These are phyloP conservation scores for Achaetomiella virescens DNA, from an alignment of 495 filamentous ascomycete genomes.

Conservation along the genomic window DNA sequence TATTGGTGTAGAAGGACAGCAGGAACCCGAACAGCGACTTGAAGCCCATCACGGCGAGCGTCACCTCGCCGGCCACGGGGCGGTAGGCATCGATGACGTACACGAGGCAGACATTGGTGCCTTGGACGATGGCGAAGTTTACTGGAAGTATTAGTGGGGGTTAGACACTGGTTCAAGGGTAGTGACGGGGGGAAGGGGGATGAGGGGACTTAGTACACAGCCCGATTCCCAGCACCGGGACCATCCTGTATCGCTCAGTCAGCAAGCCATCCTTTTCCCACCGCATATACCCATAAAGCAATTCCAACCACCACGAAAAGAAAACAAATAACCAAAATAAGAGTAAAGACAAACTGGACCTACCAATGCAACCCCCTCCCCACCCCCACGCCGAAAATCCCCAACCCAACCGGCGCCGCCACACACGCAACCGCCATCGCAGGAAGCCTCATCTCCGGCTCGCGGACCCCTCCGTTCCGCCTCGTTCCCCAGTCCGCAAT, in stretches of 20 bases:
- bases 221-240: slow-evolving; percentile 46
- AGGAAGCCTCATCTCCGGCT: slow-evolving; percentile 52
- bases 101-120: slow-evolving; percentile 46
- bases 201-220: slow-evolving; percentile 32
- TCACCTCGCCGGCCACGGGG: slow-evolving; percentile 48
- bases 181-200: neutral
- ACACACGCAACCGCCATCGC: slow-evolving; percentile 41
- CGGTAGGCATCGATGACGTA: slow-evolving; percentile 53
- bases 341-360: no score
- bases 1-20: slow-evolving; percentile 54
- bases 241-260: no score
- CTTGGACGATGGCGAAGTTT: slow-evolving; percentile 48
- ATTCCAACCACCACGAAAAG: no score
- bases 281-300: no score
- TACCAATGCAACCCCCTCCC: slow-evolving; percentile 46
- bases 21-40: slow-evolving; percentile 54
- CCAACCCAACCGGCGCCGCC: slow-evolving; percentile 38
- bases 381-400: slow-evolving; percentile 50
- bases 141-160: slow-evolving; percentile 19
- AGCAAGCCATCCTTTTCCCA: no score
- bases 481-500: slow-evolving; percentile 46
- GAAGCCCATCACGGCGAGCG: slow-evolving; percentile 46
- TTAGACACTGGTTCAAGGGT: no score
- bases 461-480: slow-evolving; percentile 46
- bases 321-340: no score